Evolutionary conservation across 1,139 yeast genomes (phyloP), one percentile per base, ranked within the genome.

Genomic region (Hyphopichia burtonii): DNA sequence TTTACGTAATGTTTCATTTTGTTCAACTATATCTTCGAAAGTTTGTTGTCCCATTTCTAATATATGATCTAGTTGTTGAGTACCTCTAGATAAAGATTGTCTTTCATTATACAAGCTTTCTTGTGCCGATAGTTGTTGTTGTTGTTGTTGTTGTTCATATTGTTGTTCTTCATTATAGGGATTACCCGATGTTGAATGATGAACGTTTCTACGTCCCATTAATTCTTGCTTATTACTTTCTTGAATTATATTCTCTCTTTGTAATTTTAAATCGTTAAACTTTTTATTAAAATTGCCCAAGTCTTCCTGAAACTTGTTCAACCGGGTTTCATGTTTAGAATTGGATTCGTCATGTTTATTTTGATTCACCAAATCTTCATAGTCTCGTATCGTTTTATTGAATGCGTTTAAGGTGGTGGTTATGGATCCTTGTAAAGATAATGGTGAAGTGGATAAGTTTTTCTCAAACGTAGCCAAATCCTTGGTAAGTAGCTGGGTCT

Each of bases 1-100:
- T 44, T 71, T 72, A 47, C 78, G 71, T 45, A 93, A 73, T 20
- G 83, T 74, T 53, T 84, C 86, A 59, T 88, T 86, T 59, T 93
- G 98, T 42, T 86, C 91, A 25, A 87, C 85, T 25, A 93, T 72
- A 56, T 91, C 96, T 41, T 87, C 96, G 51, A 90, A 78, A 1
- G 96, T 90, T 43, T 80, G 78, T 47, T 86, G 82, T 1, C 97
- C 98, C 82, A 89, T 85, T 56, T 88, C 97, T 41, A 93, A 65
- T 38, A 93, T 89, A 50, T 87, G 90, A 58, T 93, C 99, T 49
- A 93, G 67, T 58, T 88, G 96, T 44, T 82, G 83, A 28, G 86
- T 82, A 0, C 96, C 90, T 44, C 88, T 70, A 22, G 77, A 74
- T 43, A 93, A 69, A 8, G 85, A 76, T 42, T 78, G 77, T 32